Conservation (phyloP, 2,329 filamentous ascomycete species). For the Anthostomella pinea region DNA sequence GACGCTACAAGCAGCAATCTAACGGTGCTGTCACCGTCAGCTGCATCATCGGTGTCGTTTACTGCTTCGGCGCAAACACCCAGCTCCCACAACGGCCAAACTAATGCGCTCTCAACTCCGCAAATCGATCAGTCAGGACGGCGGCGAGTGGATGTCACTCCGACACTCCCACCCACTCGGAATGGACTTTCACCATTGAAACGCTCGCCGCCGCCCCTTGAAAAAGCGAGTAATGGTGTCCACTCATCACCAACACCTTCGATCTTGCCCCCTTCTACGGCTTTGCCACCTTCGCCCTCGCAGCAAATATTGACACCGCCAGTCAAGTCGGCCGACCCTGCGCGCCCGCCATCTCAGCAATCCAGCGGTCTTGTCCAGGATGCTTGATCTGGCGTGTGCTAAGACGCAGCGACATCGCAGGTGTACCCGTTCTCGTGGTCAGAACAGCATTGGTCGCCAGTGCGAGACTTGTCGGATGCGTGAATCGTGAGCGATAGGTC, state of each 20-base stretch:
- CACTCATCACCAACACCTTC: slow-evolving; percentile 35
- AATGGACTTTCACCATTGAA: slow-evolving; percentile 53
- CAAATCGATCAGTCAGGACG: slow-evolving; percentile 32
- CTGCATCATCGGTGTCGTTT: slow-evolving; percentile 24
- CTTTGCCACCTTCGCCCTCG: slow-evolving; percentile 56
- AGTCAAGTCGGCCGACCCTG: slow-evolving; percentile 47
- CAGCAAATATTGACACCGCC: slow-evolving; percentile 60
- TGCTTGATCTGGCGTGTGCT: slow-evolving; percentile 7
- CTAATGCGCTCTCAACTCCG: slow-evolving; percentile 29
- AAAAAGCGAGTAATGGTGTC: slow-evolving; percentile 26
- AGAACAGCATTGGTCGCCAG: too few relatives aligned
- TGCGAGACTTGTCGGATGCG: slow-evolving; percentile 6
- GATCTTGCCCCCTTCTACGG: slow-evolving; percentile 55
- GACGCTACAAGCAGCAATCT: slow-evolving; percentile 21
- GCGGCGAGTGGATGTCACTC: slow-evolving; percentile 30
- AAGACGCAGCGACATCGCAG: too few relatives aligned
- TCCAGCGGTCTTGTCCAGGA: slow-evolving; percentile 16
- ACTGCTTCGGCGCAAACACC: slow-evolving; percentile 21
- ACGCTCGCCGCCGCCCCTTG: slow-evolving; percentile 44
- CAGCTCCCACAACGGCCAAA: slow-evolving; percentile 18
- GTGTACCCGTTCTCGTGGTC: too few relatives aligned
- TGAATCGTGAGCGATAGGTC: too few relatives aligned
- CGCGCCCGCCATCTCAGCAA: slow-evolving; percentile 25
- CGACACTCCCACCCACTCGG: slow-evolving; percentile 41
- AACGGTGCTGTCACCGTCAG: slow-evolving; percentile 24